A percentile compares a stretch with the other conserved stretches of the same genome.
Conservation (phyloP, 2,329 filamentous ascomycete genomes). For the Colletotrichum australisinense region DNA sequence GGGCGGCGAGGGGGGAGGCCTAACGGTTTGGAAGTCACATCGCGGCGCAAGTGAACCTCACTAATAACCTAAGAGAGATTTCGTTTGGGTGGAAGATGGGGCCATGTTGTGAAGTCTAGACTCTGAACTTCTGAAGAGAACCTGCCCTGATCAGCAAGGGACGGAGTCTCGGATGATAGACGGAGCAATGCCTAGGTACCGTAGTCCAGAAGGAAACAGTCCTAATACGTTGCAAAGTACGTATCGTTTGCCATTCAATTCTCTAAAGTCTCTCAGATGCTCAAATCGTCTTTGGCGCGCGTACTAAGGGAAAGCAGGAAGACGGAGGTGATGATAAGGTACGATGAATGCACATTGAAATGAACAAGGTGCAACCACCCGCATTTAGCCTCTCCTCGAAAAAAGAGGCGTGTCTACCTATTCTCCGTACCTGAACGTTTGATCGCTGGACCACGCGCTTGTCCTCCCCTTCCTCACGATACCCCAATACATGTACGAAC, state of each 20-base stretch:
- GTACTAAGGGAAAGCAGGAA: background rate
- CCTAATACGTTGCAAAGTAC: background rate
- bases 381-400: background rate
- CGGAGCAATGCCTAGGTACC: background rate
- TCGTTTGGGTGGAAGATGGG: constrained; percentile 14
- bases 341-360: background rate
- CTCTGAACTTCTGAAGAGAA: background rate
- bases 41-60: background rate
- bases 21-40: background rate
- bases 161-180: background rate
- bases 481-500: background rate
- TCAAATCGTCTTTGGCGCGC: background rate
- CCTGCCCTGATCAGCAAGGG: constrained; percentile 15
- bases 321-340: background rate
- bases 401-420: background rate
- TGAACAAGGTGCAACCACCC: background rate
- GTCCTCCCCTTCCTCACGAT: background rate
- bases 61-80: background rate
- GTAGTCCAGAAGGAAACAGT: background rate
- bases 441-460: constrained; percentile 10
- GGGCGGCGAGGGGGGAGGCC: background rate
- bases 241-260: background rate
- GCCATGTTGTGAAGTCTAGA: background rate
- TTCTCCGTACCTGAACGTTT: constrained; percentile 11
- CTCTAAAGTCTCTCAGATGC: background rate